phyloP scores from a whole-genome alignment of 495 filamentous ascomycete species.

The Geopyxis carbonaria region DNA sequence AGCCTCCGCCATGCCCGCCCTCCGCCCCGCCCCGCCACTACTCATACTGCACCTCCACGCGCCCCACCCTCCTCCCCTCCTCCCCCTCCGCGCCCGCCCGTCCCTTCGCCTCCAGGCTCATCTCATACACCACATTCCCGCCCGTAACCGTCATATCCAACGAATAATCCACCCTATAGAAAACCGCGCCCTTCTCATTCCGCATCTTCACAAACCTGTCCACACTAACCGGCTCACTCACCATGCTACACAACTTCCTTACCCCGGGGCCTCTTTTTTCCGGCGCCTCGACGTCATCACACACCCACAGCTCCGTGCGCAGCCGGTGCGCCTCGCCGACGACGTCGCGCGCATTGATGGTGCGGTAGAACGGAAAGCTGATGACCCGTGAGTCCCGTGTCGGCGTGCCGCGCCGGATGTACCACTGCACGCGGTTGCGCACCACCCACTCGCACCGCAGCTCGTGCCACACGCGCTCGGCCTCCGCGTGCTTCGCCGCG shows the following conservation, averaged over 20 bases:
- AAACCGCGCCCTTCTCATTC: slow-evolving; percentile 21
- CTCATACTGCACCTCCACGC: slow-evolving; percentile 23
- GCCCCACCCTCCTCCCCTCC: slow-evolving; percentile 18
- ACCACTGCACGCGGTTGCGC: slow-evolving; percentile 28
- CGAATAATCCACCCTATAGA: slow-evolving; percentile 24
- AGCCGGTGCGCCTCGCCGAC: slow-evolving; percentile 20
- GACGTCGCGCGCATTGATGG: slow-evolving; percentile 16
- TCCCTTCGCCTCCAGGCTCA: slow-evolving; percentile 10
- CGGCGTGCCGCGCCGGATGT: slow-evolving; percentile 23
- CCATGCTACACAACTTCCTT: slow-evolving; percentile 23
- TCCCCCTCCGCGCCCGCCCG: slow-evolving; percentile 9
- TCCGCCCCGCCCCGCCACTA: slow-evolving; percentile 5
- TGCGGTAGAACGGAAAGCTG: slow-evolving; percentile 28
- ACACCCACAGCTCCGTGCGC: slow-evolving; percentile 25
- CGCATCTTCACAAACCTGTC: slow-evolving; percentile 19
- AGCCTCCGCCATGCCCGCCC: no score
- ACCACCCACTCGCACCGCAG: slow-evolving; percentile 23
- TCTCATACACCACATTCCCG: slow-evolving; percentile 22
- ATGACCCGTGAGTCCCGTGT: slow-evolving; percentile 27
- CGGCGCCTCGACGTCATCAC: slow-evolving; percentile 20
- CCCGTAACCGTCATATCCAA: slow-evolving; percentile 24
- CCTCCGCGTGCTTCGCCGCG: slow-evolving; percentile 13
- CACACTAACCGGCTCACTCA: slow-evolving; percentile 20
- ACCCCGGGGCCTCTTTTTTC: slow-evolving; percentile 19
- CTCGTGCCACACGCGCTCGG: slow-evolving; percentile 21